Base-by-base conservation (phyloP, 371 early-diverging fungal species). In the Coemansia sp. region DNA sequence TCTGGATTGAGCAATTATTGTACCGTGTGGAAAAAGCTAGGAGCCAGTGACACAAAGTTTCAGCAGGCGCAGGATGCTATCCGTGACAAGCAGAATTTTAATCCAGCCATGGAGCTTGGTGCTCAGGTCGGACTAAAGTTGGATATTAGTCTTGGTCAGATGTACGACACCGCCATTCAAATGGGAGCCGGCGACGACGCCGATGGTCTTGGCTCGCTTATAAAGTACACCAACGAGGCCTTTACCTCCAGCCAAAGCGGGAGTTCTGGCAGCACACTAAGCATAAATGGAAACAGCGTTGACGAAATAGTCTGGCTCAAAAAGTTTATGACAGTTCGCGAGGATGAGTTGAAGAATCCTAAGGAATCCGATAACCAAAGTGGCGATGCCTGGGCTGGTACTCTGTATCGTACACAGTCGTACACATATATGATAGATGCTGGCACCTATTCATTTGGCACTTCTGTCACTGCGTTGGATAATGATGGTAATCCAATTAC, bases 1-100 rank as follows among this genome's bases (percentile, higher is more conserved):
- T n/a, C 7, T 2, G 75, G 79, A 2, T 50, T 81, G 30, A 13
- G 34, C 5, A 63, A 69, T 36, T 81, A 72, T 57, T 79, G 79
- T 45, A 48, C 34, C n/a, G 65, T 76, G 1, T 81, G 79, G 79
- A 31, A 54, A 55, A 65, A 52, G 13, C 62, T 73, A 34, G 70
- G 66, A 40, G 36, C 59, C 20, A 51, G 34, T 20, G 71, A 68
- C 48, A 50, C 53, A 11, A 55, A 59, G 10, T 81, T 78, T 56
- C 64, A 63, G 6, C 38, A 55, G 11, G 67, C 76, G 1, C n/a
- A n/a, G n/a, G n/a, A n/a, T n/a, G n/a, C n/a, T n/a, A n/a, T n/a
- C n/a, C n/a, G n/a, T n/a, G n/a, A n/a, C n/a, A n/a, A n/a, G n/a
- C n/a, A n/a, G n/a, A n/a, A n/a, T n/a, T n/a, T n/a, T n/a, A n/a